A percentile compares a stretch with the other conserved stretches of the same genome.
Conservation (phyloP, 2,329 filamentous ascomycete genomes). For the Penicillium sp. region DNA sequence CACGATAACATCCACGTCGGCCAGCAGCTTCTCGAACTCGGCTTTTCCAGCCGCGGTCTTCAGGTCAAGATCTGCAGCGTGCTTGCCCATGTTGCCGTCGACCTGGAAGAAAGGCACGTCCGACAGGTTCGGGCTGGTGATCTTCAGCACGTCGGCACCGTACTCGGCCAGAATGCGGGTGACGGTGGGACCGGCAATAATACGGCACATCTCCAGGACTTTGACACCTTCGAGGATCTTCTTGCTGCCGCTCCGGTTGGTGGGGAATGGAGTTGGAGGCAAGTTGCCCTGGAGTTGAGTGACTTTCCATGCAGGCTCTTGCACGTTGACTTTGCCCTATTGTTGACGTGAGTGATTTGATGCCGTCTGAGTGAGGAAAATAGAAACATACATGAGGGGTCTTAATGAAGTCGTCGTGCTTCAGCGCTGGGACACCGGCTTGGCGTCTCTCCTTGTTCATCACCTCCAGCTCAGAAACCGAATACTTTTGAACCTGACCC, state of each 20-base stretch:
- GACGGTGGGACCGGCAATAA: constrained; percentile 74
- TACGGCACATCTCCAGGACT: constrained; percentile 71
- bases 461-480: constrained; percentile 54
- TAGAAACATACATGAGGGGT: constrained; percentile 52
- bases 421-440: constrained; percentile 60
- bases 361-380: not conserved
- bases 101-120: constrained; percentile 73
- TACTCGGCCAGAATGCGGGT: constrained; percentile 70
- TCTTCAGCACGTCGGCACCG: constrained; percentile 70
- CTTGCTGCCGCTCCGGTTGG: constrained; percentile 31
- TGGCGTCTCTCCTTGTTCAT: constrained; percentile 58
- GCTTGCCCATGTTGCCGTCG: constrained; percentile 71
- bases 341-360: not conserved
- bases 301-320: constrained; percentile 39
- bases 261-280: constrained; percentile 28
- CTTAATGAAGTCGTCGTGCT: constrained; percentile 57
- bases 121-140: constrained; percentile 65
- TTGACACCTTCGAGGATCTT: constrained; percentile 59
- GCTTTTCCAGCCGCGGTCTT: constrained; percentile 54
- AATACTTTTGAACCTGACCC: constrained; percentile 55
- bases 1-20: constrained; percentile 64
- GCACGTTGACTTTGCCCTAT: constrained; percentile 34
- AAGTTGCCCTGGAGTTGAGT: constrained; percentile 27
- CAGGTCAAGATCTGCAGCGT: constrained; percentile 63
- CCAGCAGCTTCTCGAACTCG: constrained; percentile 60